Base-by-base conservation (phyloP, 2,329 filamentous ascomycete genomes). In the Aspergillus latus region DNA sequence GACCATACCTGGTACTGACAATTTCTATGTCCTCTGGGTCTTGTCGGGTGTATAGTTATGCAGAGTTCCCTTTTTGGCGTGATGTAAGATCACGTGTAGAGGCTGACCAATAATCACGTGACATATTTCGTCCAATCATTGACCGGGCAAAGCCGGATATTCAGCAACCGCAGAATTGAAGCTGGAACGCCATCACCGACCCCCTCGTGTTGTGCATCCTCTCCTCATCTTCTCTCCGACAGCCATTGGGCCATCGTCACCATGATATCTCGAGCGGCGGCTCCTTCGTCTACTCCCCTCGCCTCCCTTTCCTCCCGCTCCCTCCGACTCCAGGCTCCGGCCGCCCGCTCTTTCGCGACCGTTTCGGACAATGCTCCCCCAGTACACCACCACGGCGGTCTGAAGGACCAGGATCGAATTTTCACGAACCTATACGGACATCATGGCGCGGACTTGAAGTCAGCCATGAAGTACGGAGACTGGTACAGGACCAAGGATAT, bases 401-500 rank as follows among this genome's bases (percentile, higher is more conserved):
- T 99, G 67, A 89, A 86, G 79, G 94, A 99, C 75, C 92, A 97
- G 80, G 94, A 99, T 80, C 88, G 94, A 69, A 99, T 99, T 78
- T 99, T 99, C 80, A 92, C 96, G 81, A 99, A 99, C 80, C 84
- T 99, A 57, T 99, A 99, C 80, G 88, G 91, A 70, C 91, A 94
- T 73, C 91, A 90, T 79, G 92, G 91, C 51, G 84, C 92, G 62
- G 92, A 97, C 75, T 80, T 99, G 67, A 93, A 94, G 82, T 91
- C 87, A 72, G 92, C 94, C 52, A 92, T 91, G 87, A 96, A 96
- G 80, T 96, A 96, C 83, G 94, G 94, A 67, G 94, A 97, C 77
- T 99, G 94, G 94, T 86, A 99, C 82, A 96, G 95, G 84, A 99
- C 94, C 54, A 99, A 99, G 84, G 94, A 99, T 76, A 99, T 99